Conservation (phyloP, 2,329 filamentous ascomycete species). For the Alternaria sp. region DNA sequence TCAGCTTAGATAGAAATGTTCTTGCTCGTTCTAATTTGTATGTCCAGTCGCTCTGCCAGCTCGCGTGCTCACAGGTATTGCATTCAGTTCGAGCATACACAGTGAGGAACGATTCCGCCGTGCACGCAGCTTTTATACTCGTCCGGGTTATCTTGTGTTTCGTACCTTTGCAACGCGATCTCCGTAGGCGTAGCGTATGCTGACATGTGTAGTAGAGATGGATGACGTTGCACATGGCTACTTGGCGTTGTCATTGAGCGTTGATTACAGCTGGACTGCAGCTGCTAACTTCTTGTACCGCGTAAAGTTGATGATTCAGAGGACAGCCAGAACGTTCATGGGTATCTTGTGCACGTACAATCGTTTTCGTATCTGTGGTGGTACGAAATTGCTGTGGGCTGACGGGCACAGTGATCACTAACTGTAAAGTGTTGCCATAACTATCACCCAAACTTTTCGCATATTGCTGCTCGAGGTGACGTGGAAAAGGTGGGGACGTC, state of each 20-base stretch:
- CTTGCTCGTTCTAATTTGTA: slow-evolving; percentile 25
- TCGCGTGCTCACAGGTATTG: slow-evolving; percentile 31
- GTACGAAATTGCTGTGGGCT: background rate
- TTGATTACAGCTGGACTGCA: too few relatives aligned
- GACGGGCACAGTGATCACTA: background rate
- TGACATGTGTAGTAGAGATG: slow-evolving; percentile 44
- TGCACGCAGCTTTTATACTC: slow-evolving; percentile 35
- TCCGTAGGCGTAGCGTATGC: slow-evolving; percentile 35
- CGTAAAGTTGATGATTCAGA: too few relatives aligned
- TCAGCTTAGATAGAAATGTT: slow-evolving; percentile 14
- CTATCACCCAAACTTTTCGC: background rate
- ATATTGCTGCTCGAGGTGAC: background rate
- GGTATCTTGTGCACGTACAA: too few relatives aligned
- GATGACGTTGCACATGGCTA: slow-evolving; percentile 51
- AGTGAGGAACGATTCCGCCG: slow-evolving; percentile 32
- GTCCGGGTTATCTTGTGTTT: slow-evolving; percentile 31
- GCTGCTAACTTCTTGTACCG: too few relatives aligned
- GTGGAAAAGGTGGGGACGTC: slow-evolving; percentile 1
- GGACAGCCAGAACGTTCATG: too few relatives aligned
- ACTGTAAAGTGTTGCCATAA: background rate
- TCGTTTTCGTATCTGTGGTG: background rate
- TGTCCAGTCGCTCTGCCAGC: slow-evolving; percentile 28
- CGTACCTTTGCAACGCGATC: slow-evolving; percentile 47
- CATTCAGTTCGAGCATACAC: slow-evolving; percentile 27
- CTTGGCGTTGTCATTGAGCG: background rate